Evolutionary conservation across 805 yeast genomes (phyloP), one percentile per base, ranked within the genome.

Genomic region (Candida dajiaensis): DNA sequence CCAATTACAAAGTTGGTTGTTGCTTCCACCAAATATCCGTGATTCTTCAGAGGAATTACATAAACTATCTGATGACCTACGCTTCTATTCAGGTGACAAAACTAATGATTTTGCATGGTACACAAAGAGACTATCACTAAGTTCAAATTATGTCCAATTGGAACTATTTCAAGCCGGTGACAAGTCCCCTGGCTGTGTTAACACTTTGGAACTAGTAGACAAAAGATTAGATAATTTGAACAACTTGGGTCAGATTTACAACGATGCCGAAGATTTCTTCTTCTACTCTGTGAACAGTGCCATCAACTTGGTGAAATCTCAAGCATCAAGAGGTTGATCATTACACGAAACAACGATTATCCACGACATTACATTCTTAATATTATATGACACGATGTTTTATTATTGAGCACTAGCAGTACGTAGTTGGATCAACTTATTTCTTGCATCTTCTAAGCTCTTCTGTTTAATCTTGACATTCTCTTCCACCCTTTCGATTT

Each of bases 21-120:
- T 83, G 7, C 62, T 78, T 22, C 96, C 96, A 1, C 72, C 74
- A 43, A 83, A 86, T 59, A 41, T 83, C 28, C 56, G 67, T 10
- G 62, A 70, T 25, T 78, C 94, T 0, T 56, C 85, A 42, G 77
- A 76, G 33, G 95, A 88, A 58, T 74, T 94, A 47, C 85, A 81
- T 55, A 74, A 78, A 44, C 71, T 90, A 46, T 74, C 89, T 12
- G 98, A 92, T 66, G 98, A 94, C 61, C 73, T 92, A 49, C 77
- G 87, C 40, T 89, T 67, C 64, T 80, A 78, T 55, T 81, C 96
- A 0, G 94, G 90, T 11, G 97, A 90, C 61, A 59, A 65, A 44
- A 77, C 94, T 19, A 81, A 81, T 53, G 96, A 89, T 63, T 82
- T 85, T 62, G 84, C 88, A 4, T 92, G 99, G 99, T 92, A 92